phyloP scores from a whole-genome alignment of 140 eudicot genomes.

The Eryngium alpinum region DNA sequence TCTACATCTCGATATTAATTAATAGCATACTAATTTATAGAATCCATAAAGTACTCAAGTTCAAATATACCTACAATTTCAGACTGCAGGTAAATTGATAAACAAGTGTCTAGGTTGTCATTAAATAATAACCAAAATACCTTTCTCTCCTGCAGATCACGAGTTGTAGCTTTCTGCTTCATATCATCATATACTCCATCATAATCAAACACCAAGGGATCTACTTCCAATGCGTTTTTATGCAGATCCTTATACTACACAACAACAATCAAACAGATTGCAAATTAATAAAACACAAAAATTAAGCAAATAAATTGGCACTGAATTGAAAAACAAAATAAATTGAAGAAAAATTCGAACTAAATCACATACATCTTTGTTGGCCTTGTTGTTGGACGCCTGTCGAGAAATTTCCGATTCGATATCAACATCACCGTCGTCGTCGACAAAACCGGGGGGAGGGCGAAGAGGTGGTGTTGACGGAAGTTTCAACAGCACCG shows the following conservation, averaged over 20 bases:
- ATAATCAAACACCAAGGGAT: slow-evolving; percentile 77
- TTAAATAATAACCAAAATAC: slow-evolving; percentile 19
- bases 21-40: no score
- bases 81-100: no score
- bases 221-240: slow-evolving; percentile 88
- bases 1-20: no score
- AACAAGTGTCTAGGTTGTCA: not conserved
- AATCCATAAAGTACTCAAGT: no score
- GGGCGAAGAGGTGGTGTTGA: slow-evolving; percentile 45
- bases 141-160: slow-evolving; percentile 70
- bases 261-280: not conserved
- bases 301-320: not conserved
- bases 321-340: no score
- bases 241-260: slow-evolving; percentile 82
- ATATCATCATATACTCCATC: slow-evolving; percentile 86
- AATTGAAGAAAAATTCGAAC: not conserved
- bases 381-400: slow-evolving; percentile 72
- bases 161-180: slow-evolving; percentile 53
- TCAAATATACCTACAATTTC: no score
- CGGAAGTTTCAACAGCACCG: slow-evolving; percentile 8
- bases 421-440: slow-evolving; percentile 53
- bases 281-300: no score
- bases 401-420: slow-evolving; percentile 84
- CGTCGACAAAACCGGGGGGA: slow-evolving; percentile 48
- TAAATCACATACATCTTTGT: slow-evolving; percentile 46